These are phyloP conservation scores for Ganoderma resinaceum DNA, from an alignment of 1,284 basidiomycete genomes.

Conservation along the genomic window DNA sequence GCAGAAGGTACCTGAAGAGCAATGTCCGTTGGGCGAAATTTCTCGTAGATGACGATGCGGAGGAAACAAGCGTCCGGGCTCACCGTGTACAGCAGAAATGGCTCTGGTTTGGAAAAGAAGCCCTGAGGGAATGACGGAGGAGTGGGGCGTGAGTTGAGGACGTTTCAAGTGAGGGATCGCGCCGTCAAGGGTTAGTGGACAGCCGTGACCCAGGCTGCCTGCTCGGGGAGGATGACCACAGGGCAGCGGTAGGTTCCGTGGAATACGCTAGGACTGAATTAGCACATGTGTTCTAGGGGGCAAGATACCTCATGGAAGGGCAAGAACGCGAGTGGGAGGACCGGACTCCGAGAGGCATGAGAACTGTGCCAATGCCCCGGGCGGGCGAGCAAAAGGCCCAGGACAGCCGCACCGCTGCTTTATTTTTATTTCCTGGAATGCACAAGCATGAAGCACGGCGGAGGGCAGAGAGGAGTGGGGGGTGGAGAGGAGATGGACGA, in stretches of 20 bases:
- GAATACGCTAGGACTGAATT: slow-evolving; percentile 17
- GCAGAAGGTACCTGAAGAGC: slow-evolving; percentile 6
- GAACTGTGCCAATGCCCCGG: slow-evolving; percentile 1
- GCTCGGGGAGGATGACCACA: slow-evolving; percentile 21
- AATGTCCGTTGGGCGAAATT: slow-evolving; percentile 12
- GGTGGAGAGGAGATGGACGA: not conserved
- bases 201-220: slow-evolving; percentile 9
- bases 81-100: slow-evolving; percentile 3
- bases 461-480: not conserved
- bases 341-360: slow-evolving; percentile 22
- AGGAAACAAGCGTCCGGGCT: slow-evolving; percentile 8
- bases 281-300: slow-evolving; percentile 10
- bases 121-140: slow-evolving; percentile 3
- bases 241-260: slow-evolving; percentile 23
- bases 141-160: slow-evolving; percentile 14
- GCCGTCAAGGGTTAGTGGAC: slow-evolving; percentile 16
- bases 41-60: not conserved
- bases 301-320: slow-evolving; percentile 14
- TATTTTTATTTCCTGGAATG: not conserved
- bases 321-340: slow-evolving; percentile 17
- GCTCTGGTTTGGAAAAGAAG: not conserved
- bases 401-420: not conserved
- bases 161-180: slow-evolving; percentile 20
- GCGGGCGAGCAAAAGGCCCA: not conserved
- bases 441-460: not conserved